Percentiles rank a stretch among this genome's conserved stretches.
Evolutionary conservation across 768 basidiomycete genomes (phyloP).

Genomic region (Sporobolomyces phaffii): DNA sequence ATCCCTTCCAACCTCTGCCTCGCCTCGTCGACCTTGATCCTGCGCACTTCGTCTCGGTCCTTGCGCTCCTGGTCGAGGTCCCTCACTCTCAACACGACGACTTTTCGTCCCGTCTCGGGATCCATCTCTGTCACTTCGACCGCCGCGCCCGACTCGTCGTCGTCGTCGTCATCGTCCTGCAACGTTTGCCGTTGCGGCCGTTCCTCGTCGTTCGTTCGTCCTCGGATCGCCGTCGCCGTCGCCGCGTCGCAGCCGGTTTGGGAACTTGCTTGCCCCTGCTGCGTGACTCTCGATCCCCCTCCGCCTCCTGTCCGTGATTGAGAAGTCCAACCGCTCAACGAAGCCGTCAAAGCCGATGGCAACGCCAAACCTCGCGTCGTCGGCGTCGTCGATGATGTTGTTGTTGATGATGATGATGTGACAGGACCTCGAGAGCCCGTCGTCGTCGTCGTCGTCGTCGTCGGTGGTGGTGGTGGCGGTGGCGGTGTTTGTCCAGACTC

Average conservation of each 20-base stretch:
- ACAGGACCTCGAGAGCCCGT: background rate
- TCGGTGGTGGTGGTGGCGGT: background rate
- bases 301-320: too few species aligned
- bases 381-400: too few species aligned
- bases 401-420: too few species aligned
- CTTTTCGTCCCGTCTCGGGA: background rate
- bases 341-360: background rate
- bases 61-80: too few species aligned
- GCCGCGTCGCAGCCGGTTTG: too few species aligned
- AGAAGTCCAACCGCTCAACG: constrained; percentile 5
- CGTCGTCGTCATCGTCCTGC: too few species aligned
- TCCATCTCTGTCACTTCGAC: constrained; percentile 42
- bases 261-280: too few species aligned
- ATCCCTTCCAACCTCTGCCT: background rate
- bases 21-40: background rate
- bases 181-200: too few species aligned
- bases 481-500: background rate
- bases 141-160: constrained; percentile 81
- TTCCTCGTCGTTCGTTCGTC: too few species aligned
- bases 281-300: too few species aligned
- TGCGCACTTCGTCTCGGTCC: too few species aligned
- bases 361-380: background rate
- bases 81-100: background rate
- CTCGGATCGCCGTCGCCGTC: too few species aligned
- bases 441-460: background rate